Conservation (phyloP, 345 rosid genomes). For the Camelina hispida region DNA sequence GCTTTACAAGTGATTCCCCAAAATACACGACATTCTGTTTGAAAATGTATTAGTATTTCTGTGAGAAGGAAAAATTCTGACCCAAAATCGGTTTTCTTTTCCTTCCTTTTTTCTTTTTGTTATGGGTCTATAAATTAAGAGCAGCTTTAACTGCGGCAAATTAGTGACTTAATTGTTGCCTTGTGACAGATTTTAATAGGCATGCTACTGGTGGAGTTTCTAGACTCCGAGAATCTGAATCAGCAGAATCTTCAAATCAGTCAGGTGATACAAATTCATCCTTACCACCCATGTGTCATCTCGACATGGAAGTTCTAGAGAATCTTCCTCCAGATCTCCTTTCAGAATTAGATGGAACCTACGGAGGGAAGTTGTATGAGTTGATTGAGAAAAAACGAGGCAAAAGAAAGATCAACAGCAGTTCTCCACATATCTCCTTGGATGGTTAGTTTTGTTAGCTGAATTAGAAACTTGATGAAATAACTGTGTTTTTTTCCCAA, state of each 20-base stretch:
- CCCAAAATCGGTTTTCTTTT: conserved; percentile 17
- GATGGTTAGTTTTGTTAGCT: conserved; percentile 49
- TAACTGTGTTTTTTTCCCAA: background rate
- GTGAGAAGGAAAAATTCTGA: background rate
- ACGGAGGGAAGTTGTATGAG: conserved; percentile 70
- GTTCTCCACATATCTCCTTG: conserved; percentile 35
- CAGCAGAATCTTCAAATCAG: conserved; percentile 47
- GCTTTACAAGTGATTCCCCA: conserved; percentile 1
- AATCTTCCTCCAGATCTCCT: conserved; percentile 84
- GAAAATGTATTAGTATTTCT: background rate
- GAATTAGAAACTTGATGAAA: background rate
- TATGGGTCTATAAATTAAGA: background rate
- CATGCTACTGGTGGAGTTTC: conserved; percentile 43
- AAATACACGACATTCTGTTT: background rate
- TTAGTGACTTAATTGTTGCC: conserved; percentile 25
- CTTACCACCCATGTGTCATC: conserved; percentile 70
- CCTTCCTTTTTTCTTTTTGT: background rate
- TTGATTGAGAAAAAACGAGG: conserved; percentile 61
- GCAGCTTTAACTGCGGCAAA: background rate
- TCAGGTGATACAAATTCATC: conserved; percentile 46
- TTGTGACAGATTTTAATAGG: conserved; percentile 52
- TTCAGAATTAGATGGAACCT: conserved; percentile 78
- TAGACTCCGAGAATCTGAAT: conserved; percentile 37
- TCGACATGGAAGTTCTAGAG: conserved; percentile 81
- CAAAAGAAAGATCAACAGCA: conserved; percentile 42